These are phyloP conservation scores for Xylaria sp. DNA, from an alignment of 2,329 filamentous ascomycete genomes.

Conservation along the genomic window DNA sequence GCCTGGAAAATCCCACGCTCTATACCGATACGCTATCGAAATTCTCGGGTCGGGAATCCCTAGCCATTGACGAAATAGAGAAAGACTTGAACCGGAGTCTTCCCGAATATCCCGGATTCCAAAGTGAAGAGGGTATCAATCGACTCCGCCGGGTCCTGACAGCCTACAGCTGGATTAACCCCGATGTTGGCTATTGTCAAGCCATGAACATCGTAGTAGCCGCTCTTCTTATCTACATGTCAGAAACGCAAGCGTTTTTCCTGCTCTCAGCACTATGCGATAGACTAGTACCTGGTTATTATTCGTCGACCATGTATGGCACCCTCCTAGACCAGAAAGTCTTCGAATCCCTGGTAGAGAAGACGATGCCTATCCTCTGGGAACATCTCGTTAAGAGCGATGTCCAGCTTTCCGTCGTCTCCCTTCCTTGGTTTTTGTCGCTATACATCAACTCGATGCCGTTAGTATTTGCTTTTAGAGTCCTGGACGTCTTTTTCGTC, in stretches of 20 bases:
- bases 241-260: slow-evolving; percentile 92
- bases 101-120: slow-evolving; percentile 95
- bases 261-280: slow-evolving; percentile 88
- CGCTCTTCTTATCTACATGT: slow-evolving; percentile 97
- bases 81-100: slow-evolving; percentile 96
- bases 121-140: slow-evolving; percentile 91
- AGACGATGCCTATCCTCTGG: slow-evolving; percentile 97
- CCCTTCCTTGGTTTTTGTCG: slow-evolving; percentile 94
- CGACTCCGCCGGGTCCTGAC: slow-evolving; percentile 85
- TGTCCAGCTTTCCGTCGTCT: slow-evolving; percentile 94
- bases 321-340: slow-evolving; percentile 94
- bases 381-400: slow-evolving; percentile 96
- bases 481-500: slow-evolving; percentile 95
- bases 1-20: slow-evolving; percentile 76
- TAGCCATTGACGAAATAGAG: slow-evolving; percentile 98
- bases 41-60: slow-evolving; percentile 76
- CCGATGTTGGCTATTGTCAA: slow-evolving; percentile 95
- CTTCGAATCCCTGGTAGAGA: slow-evolving; percentile 96
- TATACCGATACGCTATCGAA: slow-evolving; percentile 81
- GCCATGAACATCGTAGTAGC: slow-evolving; percentile 99
- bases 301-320: slow-evolving; percentile 98
- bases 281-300: slow-evolving; percentile 89
- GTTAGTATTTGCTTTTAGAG: slow-evolving; percentile 91
- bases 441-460: slow-evolving; percentile 99
- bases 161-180: slow-evolving; percentile 95